These are phyloP conservation scores for Fusarium sp. DNA, from an alignment of 2,329 filamentous ascomycete genomes.

Conservation along the genomic window DNA sequence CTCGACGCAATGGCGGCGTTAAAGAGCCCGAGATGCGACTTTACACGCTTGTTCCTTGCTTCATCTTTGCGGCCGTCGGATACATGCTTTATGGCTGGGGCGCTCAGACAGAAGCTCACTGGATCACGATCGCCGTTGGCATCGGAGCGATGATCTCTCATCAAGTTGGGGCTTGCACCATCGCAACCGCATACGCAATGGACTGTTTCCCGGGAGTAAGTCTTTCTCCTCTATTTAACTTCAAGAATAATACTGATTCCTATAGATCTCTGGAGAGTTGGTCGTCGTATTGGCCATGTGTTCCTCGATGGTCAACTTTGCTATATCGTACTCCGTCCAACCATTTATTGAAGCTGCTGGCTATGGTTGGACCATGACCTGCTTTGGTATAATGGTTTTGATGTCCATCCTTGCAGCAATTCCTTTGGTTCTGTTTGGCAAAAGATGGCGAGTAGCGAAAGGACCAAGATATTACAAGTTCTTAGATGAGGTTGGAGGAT, in stretches of 20 bases:
- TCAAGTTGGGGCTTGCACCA: not conserved
- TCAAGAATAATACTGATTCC: fast-evolving
- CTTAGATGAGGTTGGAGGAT: no score
- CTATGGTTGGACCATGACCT: not conserved
- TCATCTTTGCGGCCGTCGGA: not conserved
- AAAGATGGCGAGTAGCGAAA: not conserved
- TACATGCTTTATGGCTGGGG: not conserved
- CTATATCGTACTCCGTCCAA: not conserved
- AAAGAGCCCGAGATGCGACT: not conserved
- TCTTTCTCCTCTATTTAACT: fast-evolving
- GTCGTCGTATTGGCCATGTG: not conserved
- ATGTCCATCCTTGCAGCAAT: not conserved
- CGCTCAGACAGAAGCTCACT: not conserved
- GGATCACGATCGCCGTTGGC: not conserved
- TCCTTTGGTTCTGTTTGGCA: not conserved
- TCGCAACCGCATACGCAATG: not conserved
- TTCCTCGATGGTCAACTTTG: not conserved
- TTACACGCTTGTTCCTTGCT: not conserved
- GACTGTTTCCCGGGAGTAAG: not conserved
- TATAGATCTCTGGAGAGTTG: not conserved
- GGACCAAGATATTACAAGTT: not conserved
- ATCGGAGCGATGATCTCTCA: not conserved
- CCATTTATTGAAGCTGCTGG: not conserved
- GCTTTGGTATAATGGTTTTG: not conserved
- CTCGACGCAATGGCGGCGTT: not conserved